Base-by-base conservation (phyloP, 306 rosid genomes). In the Inga oerstediana region DNA sequence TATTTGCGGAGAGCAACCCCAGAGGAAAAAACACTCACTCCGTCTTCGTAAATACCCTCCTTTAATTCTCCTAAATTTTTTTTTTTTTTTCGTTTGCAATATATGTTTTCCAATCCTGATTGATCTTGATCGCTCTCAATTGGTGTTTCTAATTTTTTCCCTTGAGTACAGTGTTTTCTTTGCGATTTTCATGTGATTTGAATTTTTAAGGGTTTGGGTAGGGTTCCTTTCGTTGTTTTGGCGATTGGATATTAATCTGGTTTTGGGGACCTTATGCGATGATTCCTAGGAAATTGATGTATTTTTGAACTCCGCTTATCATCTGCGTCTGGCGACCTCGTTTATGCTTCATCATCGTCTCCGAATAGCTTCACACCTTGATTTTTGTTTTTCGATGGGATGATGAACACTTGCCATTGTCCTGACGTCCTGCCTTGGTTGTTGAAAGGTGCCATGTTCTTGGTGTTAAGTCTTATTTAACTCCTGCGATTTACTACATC, bases 11-110 rank as follows among this genome's bases (percentile, higher is more conserved):
- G 52, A 84, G 86, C 87, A 83, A 77, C 79, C 78, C 84, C 79
- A 69, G 79, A 64, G 70, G 5, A 3, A 59, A 78, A 75, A 48
- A 75, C 65, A 74, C 34, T 32, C 34, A 3, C 2, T 79, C 80
- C 72, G 45, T 22, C 73, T 79, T 82, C 71, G 90, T 88, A 88
- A 85, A 82, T 88, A 56, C 81, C 88, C 86, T 27, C 61, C 81
- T 73, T 72, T 32, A 65, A 8, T 79, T 85, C 78, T 84, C 20
- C 27, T 75, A 39, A 68, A 56, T 39, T 27, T 52, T 49, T 46
- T 17, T 9, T 9, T 72, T 68, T 79, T 32, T 32, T 1, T 2
- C 34, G 3, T 32, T 32, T 32, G 34, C 34, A 32, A n/a, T 83
- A 74, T 70, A 75, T 83, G 30, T 52, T 45, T 52, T 9, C 49